Evolutionary conservation across 192 early-diverging fungal species (phyloP).

Genomic region (Coemansia sp.): DNA sequence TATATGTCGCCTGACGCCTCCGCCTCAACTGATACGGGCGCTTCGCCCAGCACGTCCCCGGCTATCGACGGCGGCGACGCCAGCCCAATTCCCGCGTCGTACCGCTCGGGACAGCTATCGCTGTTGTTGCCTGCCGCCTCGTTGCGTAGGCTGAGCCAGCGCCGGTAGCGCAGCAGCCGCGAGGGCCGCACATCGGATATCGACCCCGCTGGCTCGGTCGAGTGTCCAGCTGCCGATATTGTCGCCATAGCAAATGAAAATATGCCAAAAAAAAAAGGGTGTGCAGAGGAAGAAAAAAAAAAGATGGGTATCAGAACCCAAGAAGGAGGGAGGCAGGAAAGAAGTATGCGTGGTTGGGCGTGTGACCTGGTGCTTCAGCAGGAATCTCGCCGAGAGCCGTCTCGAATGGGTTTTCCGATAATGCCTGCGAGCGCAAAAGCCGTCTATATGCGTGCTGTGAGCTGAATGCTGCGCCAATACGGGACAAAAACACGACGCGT

Average conservation of each 20-base stretch:
- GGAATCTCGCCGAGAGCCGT: background rate
- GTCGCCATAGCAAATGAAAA: constrained; percentile 9
- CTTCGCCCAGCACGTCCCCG: constrained; percentile 1
- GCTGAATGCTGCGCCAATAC: background rate
- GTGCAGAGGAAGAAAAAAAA: background rate
- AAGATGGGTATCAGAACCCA: background rate
- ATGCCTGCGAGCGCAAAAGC: background rate
- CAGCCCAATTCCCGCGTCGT: constrained; percentile 14
- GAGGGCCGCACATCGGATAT: constrained; percentile 2
- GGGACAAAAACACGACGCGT: background rate
- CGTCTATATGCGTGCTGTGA: background rate
- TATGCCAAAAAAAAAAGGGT: background rate
- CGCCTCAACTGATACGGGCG: background rate
- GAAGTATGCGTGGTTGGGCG: background rate
- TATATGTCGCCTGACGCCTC: constrained; percentile 5
- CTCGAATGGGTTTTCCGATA: background rate
- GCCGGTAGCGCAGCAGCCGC: constrained; percentile 20
- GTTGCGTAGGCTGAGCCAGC: constrained; percentile 25
- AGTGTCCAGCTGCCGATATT: constrained; percentile 4
- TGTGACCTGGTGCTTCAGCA: background rate
- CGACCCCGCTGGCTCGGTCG: constrained; percentile 2
- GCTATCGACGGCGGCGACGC: constrained; percentile 12
- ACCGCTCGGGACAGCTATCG: constrained; percentile 19
- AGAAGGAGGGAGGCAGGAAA: background rate
- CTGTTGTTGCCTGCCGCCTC: background rate